Evolutionary conservation across 202 grass and related monocot species (phyloP), one percentile per base, ranked within the genome.

Genomic region (Zizania palustris): DNA sequence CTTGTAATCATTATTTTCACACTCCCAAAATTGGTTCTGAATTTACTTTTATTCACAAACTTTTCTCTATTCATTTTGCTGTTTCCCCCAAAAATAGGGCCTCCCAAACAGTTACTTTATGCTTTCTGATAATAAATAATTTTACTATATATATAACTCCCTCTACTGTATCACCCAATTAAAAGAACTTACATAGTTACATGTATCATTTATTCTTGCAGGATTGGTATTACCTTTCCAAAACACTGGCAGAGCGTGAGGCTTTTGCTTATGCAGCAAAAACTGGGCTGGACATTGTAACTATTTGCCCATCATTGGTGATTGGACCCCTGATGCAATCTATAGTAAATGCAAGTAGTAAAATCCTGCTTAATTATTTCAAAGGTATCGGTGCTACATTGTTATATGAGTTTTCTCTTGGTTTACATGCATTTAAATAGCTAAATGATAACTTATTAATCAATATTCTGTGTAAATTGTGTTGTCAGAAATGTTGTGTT

Each of bases 161-260:
- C 33, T 38, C 9, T 11, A 48, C 2, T 68, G 6, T 1, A 37
- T 55, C 37, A 36, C 39, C 39, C 54, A 46, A n/a, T 61, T 8
- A 69, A 39, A 46, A 59, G 15, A 44, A 22, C 12, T 42, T 39
- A 55, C 38, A 37, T 20, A 22, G 16, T 42, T 39, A 55, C 38
- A 37, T 20, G 4, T 11, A 19, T 18, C 64, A 9, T 83, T 83
- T 36, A 39, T 58, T 33, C 12, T 77, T 60, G 2, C 82, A 97
- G 88, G 78, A 93, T 83, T 97, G 93, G 93, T 97, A 97, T 71
- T 85, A 6, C 48, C 79, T 92, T 33, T 93, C 94, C 35, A 97
- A 97, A 84, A 93, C 91, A 10, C 5, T 84, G 9, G 86, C 91
- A 19, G 94, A 97, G 84, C 87, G 69, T 10, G 91, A 93, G 56